Conservation (phyloP, 805 yeast genomes). For the Candida patagonica region DNA sequence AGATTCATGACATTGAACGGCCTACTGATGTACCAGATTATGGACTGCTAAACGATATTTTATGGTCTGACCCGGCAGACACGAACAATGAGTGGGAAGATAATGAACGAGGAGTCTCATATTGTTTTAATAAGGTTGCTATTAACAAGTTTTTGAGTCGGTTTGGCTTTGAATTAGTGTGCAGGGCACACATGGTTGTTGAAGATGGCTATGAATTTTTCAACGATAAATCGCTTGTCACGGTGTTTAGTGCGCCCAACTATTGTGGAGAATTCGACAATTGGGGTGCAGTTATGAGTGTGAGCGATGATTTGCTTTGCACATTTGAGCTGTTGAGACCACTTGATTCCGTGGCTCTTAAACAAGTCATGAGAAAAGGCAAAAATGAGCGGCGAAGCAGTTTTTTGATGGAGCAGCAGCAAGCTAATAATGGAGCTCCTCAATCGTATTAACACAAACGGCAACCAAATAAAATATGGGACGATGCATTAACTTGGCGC, state of each 20-base stretch:
- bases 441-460: conserved; percentile 9
- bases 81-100: conserved; percentile 81
- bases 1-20: conserved; percentile 62
- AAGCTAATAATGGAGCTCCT: conserved; percentile 9
- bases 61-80: conserved; percentile 84
- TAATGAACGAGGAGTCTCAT: conserved; percentile 76
- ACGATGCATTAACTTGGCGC: not conserved
- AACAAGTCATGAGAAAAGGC: conserved; percentile 92
- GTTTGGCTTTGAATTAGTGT: conserved; percentile 72
- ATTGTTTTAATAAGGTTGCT: conserved; percentile 71
- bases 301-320: conserved; percentile 83
- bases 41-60: conserved; percentile 65
- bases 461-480: too few species aligned
- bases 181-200: conserved; percentile 83
- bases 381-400: conserved; percentile 62
- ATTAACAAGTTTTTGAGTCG: conserved; percentile 66
- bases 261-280: conserved; percentile 81
- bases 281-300: conserved; percentile 99
- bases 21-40: conserved; percentile 85
- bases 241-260: conserved; percentile 68
- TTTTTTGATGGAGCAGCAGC: conserved; percentile 8
- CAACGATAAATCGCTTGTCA: conserved; percentile 60
- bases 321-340: conserved; percentile 92
- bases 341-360: conserved; percentile 82
- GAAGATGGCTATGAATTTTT: conserved; percentile 74